Evolutionary conservation across 441 rosid genomes (phyloP).

Genomic region (Pelargonium australe): DNA sequence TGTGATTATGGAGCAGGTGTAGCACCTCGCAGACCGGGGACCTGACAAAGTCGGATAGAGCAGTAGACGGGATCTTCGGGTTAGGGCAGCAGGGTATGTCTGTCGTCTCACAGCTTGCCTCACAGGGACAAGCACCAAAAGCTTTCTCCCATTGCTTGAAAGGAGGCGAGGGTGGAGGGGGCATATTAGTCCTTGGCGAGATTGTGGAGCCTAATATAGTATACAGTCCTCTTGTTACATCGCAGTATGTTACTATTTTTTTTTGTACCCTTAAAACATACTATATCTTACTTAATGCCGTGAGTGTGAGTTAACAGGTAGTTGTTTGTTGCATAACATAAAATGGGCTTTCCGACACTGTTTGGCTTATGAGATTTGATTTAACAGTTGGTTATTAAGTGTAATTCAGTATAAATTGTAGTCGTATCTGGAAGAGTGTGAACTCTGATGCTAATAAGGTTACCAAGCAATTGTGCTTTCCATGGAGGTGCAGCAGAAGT

Average conservation of each 20-base stretch:
- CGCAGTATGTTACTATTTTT: conserved; percentile 38
- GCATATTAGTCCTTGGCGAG: conserved; percentile 71
- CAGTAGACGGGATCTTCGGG: conserved; percentile 73
- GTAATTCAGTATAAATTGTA: too few species aligned
- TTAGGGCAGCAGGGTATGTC: conserved; percentile 65
- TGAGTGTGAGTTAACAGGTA: background rate
- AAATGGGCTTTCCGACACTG: too few species aligned
- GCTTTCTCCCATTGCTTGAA: conserved; percentile 71
- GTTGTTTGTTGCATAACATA: too few species aligned
- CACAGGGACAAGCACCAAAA: conserved; percentile 55
- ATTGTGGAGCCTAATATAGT: conserved; percentile 64
- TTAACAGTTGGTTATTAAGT: too few species aligned
- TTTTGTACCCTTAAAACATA: background rate
- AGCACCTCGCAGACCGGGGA: conserved; percentile 66
- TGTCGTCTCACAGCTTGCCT: conserved; percentile 55
- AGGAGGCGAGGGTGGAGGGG: conserved; percentile 69
- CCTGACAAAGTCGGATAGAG: conserved; percentile 56
- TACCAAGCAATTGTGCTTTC: too few species aligned
- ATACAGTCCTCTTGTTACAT: conserved; percentile 59
- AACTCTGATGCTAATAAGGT: too few species aligned
- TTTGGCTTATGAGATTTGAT: too few species aligned
- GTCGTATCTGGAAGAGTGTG: too few species aligned
- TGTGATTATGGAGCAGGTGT: conserved; percentile 36
- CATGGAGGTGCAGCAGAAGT: too few species aligned
- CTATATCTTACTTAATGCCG: background rate